Percentiles rank a stretch among this genome's conserved stretches.
Evolutionary conservation across 352 stramenopile species (phyloP).

Genomic region (Phytopythium sindhum): DNA sequence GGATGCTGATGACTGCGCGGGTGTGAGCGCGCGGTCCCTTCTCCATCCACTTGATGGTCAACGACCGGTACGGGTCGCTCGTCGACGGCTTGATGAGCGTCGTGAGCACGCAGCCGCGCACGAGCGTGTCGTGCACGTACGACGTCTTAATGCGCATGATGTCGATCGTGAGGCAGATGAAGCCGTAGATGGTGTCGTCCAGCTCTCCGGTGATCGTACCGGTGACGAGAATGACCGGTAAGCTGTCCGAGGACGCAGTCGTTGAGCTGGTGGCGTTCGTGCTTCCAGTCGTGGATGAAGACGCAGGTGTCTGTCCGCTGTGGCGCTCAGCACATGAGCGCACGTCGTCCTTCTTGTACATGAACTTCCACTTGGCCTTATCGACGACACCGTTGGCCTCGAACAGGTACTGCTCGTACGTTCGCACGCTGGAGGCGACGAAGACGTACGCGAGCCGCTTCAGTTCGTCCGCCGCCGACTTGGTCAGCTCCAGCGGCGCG

Average conservation of each 20-base stretch:
- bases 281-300: constrained; percentile 12
- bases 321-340: constrained; percentile 20
- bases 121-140: constrained; percentile 40
- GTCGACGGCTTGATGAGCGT: constrained; percentile 26
- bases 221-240: constrained; percentile 29
- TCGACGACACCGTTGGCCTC: constrained; percentile 26
- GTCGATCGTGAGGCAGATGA: constrained; percentile 25
- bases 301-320: not conserved
- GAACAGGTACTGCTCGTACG: constrained; percentile 30
- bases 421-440: constrained; percentile 18
- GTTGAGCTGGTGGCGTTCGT: not conserved
- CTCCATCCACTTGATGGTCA: constrained; percentile 55
- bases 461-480: constrained; percentile 13
- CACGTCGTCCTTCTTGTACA: constrained; percentile 22
- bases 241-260: not conserved
- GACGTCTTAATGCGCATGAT: constrained; percentile 35
- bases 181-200: constrained; percentile 39
- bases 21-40: constrained; percentile 24
- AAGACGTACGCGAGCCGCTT: constrained; percentile 22
- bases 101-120: constrained; percentile 38
- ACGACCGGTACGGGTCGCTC: constrained; percentile 28
- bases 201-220: constrained; percentile 27
- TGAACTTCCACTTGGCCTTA: constrained; percentile 26
- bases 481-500: constrained; percentile 26
- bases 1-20: constrained; percentile 37